phyloP scores from a whole-genome alignment of 345 rosid genomes.

The Erucastrum elatum region DNA sequence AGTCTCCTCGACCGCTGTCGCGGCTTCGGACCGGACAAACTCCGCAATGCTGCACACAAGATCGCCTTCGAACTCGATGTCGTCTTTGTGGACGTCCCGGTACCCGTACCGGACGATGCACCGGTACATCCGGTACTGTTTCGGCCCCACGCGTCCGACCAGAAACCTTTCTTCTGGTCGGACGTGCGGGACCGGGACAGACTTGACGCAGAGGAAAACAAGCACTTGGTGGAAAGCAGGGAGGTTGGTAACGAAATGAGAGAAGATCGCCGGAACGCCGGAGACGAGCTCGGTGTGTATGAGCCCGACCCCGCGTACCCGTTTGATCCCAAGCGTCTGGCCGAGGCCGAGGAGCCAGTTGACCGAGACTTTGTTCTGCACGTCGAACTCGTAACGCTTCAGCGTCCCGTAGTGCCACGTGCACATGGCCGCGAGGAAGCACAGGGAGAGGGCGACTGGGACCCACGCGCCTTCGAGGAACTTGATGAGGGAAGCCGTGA shows the following conservation, averaged over 20 bases:
- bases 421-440: constrained; percentile 78
- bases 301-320: constrained; percentile 88
- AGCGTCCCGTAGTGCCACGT: constrained; percentile 89
- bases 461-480: constrained; percentile 99
- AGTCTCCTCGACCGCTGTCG: constrained; percentile 18
- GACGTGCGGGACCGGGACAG: constrained; percentile 95
- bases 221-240: constrained; percentile 97
- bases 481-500: constrained; percentile 89
- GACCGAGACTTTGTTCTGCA: constrained; percentile 90
- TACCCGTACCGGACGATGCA: constrained; percentile 95
- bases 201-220: constrained; percentile 88
- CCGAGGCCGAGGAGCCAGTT: constrained; percentile 85
- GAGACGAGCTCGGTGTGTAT: constrained; percentile 91
- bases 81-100: constrained; percentile 88
- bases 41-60: constrained; percentile 90
- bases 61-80: constrained; percentile 83
- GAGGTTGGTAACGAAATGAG: constrained; percentile 95
- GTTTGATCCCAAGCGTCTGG: constrained; percentile 81
- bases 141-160: constrained; percentile 77
- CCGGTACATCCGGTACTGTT: constrained; percentile 73
- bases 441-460: constrained; percentile 77
- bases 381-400: constrained; percentile 81
- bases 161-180: constrained; percentile 84
- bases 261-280: constrained; percentile 94
- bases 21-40: constrained; percentile 61